Conservation (phyloP, 2,329 filamentous ascomycete genomes). For the Talaromyces amestolkiae region DNA sequence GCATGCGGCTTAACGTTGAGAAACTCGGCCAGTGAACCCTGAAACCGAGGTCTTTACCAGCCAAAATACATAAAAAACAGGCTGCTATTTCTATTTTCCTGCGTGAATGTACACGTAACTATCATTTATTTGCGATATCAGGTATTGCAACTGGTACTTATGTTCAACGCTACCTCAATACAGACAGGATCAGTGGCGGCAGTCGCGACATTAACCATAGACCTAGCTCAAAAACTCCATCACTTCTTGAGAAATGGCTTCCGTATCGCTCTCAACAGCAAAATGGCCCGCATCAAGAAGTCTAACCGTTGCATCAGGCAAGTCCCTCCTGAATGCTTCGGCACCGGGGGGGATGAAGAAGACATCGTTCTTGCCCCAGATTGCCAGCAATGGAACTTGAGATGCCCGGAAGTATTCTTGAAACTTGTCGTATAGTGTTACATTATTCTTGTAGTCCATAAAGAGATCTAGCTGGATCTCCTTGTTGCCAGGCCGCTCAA, state of each 20-base stretch:
- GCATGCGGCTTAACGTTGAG: too few species aligned
- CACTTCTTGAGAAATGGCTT: not conserved
- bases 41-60: too few species aligned
- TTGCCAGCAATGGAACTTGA: constrained; percentile 54
- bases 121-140: too few species aligned
- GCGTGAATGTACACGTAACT: too few species aligned
- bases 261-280: constrained; percentile 40
- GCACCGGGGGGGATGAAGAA: constrained; percentile 50
- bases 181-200: not conserved
- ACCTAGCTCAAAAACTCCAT: not conserved
- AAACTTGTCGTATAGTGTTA: constrained; percentile 53
- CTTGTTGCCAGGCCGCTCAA: constrained; percentile 50
- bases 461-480: constrained; percentile 59
- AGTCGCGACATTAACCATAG: not conserved
- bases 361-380: constrained; percentile 59
- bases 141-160: too few species aligned
- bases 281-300: constrained; percentile 59
- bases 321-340: constrained; percentile 54
- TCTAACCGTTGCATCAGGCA: constrained; percentile 48
- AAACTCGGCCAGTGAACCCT: too few species aligned
- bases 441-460: constrained; percentile 58
- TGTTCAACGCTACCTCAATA: too few species aligned
- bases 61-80: too few species aligned
- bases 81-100: too few species aligned
- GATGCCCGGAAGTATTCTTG: constrained; percentile 55